Evolutionary conservation across 495 filamentous ascomycete genomes (phyloP), one percentile per base, ranked within the genome.

Genomic region (Tuber borchii): DNA sequence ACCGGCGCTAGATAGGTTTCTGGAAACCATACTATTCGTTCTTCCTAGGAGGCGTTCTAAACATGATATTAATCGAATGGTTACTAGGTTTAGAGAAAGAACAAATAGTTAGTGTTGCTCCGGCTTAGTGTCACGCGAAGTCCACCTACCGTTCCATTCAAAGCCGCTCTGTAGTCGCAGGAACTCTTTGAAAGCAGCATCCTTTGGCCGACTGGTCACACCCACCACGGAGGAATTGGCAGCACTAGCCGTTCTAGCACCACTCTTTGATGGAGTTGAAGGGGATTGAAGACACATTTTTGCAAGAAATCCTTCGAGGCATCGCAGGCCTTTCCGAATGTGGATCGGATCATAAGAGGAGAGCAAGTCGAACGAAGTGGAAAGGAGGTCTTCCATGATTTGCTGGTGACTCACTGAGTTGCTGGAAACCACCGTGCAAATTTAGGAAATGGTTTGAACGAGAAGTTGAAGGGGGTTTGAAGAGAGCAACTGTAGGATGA

Each of bases 111-210:
- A 81, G 80, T 16, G 7, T 42, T 56, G 34, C 22, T 39, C 56
- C 45, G 9, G n/a, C 37, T 34, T 34, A 70, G 42, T 7, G 22
- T 40, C 40, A 70, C 8, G 71, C 44, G 39, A 34, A 34, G 14
- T 37, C 12, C 34, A 80, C 86, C 46, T 83, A 93, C 91, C 89
- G 85, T 99, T 99, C 93, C 94, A 99, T 85, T 97, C 92, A 84
- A 99, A 99, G 17, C 95, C 91, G 81, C 97, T 95, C 83, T 99
- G 95, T 72, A 98, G 83, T 82, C 97, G 93, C 86, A 97, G 97
- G 85, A 98, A 99, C 83, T 98, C 95, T 72, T 93, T 87, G 82
- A 97, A 99, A 16, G 95, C 95, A 40, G 92, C 93, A 84, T 99
- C 95, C 78, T 91, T 89, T 74, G 87, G 87, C 79, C 76, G 78